phyloP scores from a whole-genome alignment of 371 early-diverging fungal genomes.

The Zychaea mexicana region DNA sequence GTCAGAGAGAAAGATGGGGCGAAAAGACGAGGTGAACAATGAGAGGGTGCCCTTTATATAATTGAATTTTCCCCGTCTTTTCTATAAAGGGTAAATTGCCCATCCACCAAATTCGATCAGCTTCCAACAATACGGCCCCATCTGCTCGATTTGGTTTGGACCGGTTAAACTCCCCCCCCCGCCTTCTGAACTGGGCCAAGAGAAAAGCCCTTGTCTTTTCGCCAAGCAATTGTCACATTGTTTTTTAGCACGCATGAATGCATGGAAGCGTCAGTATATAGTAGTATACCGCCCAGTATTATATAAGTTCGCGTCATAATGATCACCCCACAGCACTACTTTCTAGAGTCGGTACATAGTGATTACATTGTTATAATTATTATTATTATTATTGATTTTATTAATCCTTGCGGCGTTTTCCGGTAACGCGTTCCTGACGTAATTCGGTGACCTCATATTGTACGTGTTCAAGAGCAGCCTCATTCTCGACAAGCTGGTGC shows the following conservation, averaged over 20 bases:
- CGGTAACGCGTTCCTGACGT: slow-evolving; percentile 32
- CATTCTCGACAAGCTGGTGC: background rate
- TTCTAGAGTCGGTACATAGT: too few species aligned
- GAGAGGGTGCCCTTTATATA: background rate
- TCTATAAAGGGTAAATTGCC: background rate
- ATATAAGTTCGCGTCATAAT: background rate
- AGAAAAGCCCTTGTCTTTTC: too few species aligned
- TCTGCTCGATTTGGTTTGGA: background rate
- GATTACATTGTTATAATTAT: too few species aligned
- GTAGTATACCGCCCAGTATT: too few species aligned
- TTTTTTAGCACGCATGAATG: background rate
- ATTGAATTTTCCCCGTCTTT: background rate
- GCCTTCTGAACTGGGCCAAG: too few species aligned
- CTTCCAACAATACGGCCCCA: background rate
- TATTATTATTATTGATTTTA: background rate
- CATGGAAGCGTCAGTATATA: too few species aligned
- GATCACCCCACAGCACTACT: too few species aligned
- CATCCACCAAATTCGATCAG: background rate
- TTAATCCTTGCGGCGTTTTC: slow-evolving; percentile 9
- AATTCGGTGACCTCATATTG: slow-evolving; percentile 26
- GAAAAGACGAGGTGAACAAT: background rate
- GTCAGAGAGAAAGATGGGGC: too few species aligned
- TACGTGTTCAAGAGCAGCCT: slow-evolving; percentile 21
- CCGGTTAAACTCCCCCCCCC: too few species aligned
- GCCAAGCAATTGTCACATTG: background rate